Evolutionary conservation across 2,329 filamentous ascomycete genomes (phyloP), one percentile per base, ranked within the genome.

Genomic region (Colletotrichum salicis): DNA sequence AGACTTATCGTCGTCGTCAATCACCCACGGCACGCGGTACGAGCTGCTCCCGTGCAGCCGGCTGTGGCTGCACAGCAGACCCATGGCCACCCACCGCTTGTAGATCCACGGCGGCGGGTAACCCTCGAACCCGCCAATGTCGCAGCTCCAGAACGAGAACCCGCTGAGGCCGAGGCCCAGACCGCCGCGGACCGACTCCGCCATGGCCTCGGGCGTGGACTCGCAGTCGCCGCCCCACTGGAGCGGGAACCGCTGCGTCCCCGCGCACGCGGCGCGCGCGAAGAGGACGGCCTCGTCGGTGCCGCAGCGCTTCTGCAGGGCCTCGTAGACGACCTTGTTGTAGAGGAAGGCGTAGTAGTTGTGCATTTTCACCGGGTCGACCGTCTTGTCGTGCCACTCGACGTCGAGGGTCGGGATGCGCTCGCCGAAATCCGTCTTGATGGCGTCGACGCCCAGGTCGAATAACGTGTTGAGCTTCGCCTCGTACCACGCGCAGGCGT

Each of bases 381-480:
- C 80, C 5, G 83, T 84, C 59, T 82, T 77, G 75, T 93, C 90
- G 77, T 89, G 84, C 87, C 91, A 94, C 74, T 88, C 84, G 6
- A 93, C 88, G 74, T 92, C 89, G 60, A 87, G 84, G 5, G 87
- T 88, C 0, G 92, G 92, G 65, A 94, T 91, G 31, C 92, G 87
- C 82, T 94, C 92, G 66, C 91, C 92, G 79, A 94, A 94, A 77
- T 94, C 92, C 8, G 92, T 94, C 82, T 94, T 94, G 85, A 94
- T 89, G 69, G 87, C 86, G 78, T 94, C 91, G 64, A 94, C 88
- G 11, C 92, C 92, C 76, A 89, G 85, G 73, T 93, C 89, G 75
- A 93, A 91, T 3, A 94, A 85, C 3, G 84, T 84, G 64, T 89
- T 86, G 52, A 94, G 84, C 74, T 92, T 91, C 4, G 79, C 80